These are phyloP conservation scores for Salix exigua DNA, from an alignment of 345 rosid species.

Conservation along the genomic window DNA sequence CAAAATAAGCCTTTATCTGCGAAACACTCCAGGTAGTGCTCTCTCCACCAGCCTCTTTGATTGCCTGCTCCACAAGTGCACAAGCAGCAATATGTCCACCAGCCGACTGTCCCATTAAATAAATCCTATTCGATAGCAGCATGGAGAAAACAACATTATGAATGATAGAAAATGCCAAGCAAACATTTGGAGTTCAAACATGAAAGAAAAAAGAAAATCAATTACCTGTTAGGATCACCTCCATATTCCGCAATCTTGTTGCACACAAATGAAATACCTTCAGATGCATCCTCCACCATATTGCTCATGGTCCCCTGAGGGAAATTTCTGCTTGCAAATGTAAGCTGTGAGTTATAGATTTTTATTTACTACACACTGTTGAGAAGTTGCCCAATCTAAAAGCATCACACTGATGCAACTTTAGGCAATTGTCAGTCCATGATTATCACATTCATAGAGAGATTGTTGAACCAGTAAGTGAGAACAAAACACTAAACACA, in stretches of 20 bases:
- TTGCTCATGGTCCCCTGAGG: constrained; percentile 93
- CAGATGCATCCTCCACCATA: constrained; percentile 89
- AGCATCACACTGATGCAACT: background rate
- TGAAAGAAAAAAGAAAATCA: background rate
- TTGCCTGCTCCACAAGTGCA: constrained; percentile 79
- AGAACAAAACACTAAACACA: background rate
- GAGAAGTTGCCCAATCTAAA: background rate
- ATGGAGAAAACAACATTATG: constrained; percentile 1
- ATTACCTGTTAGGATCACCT: constrained; percentile 85
- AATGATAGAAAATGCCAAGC: background rate
- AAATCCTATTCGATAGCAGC: constrained; percentile 49
- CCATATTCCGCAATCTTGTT: constrained; percentile 79
- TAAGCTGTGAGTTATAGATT: background rate
- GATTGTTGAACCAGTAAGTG: background rate
- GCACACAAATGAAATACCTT: constrained; percentile 83
- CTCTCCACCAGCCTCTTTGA: constrained; percentile 77
- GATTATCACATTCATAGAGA: background rate
- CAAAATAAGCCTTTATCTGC: constrained; percentile 82
- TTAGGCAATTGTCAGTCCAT: background rate
- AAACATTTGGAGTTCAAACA: too few relatives aligned
- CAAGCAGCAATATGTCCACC: constrained; percentile 98
- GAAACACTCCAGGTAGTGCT: constrained; percentile 77
- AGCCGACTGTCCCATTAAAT: constrained; percentile 98
- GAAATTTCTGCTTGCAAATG: constrained; percentile 62
- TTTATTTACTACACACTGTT: background rate